A percentile compares a stretch with the other conserved stretches of the same genome.
Evolutionary conservation across 192 early-diverging fungal genomes (phyloP).

Genomic region (Backusella tuberculispora): DNA sequence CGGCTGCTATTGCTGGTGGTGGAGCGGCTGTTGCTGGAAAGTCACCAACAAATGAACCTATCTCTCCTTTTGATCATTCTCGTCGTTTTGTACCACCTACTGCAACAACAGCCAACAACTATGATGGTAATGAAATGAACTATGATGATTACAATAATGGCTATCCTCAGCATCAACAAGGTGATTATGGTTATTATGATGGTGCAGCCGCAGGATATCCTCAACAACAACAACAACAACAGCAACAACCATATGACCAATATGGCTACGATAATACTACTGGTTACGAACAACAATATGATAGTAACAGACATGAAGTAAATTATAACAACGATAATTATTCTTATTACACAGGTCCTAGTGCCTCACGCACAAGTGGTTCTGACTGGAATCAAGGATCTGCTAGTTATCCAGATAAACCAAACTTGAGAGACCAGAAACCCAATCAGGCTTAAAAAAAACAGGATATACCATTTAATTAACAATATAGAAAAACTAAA

Average conservation of each 20-base stretch:
- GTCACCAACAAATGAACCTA: not conserved
- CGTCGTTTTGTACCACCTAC: conserved; percentile 13
- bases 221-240: not conserved
- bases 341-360: not conserved
- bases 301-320: not conserved
- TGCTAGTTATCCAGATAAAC: not conserved
- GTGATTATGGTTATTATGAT: not conserved
- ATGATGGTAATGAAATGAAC: not conserved
- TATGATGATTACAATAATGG: not conserved
- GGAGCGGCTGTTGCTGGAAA: not conserved
- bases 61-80: conserved; percentile 20
- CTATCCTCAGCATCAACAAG: not conserved
- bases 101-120: not conserved
- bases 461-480: not conserved
- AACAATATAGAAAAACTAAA: not conserved
- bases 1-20: not conserved
- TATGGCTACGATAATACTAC: not conserved
- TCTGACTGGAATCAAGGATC: not conserved
- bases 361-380: not conserved
- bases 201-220: not conserved
- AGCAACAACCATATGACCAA: not conserved
- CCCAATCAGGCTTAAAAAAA: conserved; percentile 6
- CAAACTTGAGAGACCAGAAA: conserved; percentile 10
- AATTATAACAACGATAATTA: not conserved
- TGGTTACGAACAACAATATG: not conserved